Evolutionary conservation across 805 yeast genomes (phyloP).

Genomic region (Debaryomyces tyrocola): DNA sequence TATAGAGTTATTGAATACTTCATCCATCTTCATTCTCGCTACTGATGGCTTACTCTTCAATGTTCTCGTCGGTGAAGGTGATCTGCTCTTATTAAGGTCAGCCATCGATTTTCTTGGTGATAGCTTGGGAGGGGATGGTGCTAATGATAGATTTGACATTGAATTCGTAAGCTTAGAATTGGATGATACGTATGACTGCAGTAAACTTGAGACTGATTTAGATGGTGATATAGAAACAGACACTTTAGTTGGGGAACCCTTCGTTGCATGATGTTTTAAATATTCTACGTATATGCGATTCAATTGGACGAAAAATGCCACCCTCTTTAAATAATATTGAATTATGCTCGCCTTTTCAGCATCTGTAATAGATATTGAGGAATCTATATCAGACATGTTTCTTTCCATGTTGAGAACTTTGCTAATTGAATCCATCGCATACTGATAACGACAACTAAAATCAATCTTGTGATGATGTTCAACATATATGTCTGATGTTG

Average conservation of each 20-base stretch:
- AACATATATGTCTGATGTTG: conserved; percentile 50
- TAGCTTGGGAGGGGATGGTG: conserved; percentile 6
- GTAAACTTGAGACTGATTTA: conserved; percentile 1
- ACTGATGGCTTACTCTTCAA: conserved; percentile 23
- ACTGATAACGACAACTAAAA: conserved; percentile 33
- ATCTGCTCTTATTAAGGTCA: conserved; percentile 2
- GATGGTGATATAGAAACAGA: neutral
- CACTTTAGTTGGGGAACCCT: neutral
- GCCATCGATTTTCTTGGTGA: conserved; percentile 12
- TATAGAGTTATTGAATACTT: conserved; percentile 24
- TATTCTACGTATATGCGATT: conserved; percentile 54
- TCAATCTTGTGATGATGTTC: conserved; percentile 51
- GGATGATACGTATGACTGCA: neutral
- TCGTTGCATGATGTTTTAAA: conserved; percentile 12
- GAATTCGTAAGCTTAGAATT: conserved; percentile 4
- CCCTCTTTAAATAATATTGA: conserved; percentile 43
- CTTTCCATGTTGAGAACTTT: conserved; percentile 7
- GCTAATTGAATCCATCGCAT: conserved; percentile 32
- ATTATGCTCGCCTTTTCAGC: conserved; percentile 47
- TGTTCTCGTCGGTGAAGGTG: conserved; percentile 13
- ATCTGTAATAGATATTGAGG: conserved; percentile 13
- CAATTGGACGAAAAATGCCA: conserved; percentile 67
- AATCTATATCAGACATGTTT: neutral
- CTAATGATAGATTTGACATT: conserved; percentile 5
- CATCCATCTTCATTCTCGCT: conserved; percentile 19